Conservation (phyloP, 305 asterid species). For the Fraxinus angustifolia region DNA sequence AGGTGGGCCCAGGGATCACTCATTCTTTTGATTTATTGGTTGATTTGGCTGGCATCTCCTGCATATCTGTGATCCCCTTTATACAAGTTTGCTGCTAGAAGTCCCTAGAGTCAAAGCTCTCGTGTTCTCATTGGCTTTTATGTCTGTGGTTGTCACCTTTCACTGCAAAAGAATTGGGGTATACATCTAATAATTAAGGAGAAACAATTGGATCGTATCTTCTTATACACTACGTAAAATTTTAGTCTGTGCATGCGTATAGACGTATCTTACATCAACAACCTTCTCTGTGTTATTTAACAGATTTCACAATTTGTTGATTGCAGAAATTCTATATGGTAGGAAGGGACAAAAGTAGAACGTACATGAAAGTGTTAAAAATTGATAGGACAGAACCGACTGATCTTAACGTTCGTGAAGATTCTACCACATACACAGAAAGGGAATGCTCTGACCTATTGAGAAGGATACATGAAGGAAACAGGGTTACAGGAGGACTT, state of each 20-base stretch:
- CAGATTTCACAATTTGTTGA: conserved; percentile 7
- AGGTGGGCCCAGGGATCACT: neutral
- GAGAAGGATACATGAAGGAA: conserved; percentile 70
- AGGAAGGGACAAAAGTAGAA: conserved; percentile 69
- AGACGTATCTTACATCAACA: neutral
- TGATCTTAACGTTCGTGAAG: conserved; percentile 61
- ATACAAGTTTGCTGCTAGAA: neutral
- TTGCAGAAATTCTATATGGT: conserved; percentile 65
- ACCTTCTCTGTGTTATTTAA: neutral
- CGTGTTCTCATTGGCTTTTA: neutral
- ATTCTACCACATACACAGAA: conserved; percentile 54
- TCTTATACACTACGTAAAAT: neutral
- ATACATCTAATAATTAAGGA: neutral
- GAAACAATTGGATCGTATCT: neutral
- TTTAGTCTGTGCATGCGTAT: neutral
- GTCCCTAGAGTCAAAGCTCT: neutral
- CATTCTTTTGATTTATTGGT: neutral
- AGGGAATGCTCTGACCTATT: conserved; percentile 65
- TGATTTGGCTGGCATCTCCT: neutral
- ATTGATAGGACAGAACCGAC: conserved; percentile 60
- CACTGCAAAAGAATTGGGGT: neutral
- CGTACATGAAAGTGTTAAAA: conserved; percentile 62
- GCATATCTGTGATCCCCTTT: neutral
- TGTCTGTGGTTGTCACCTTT: neutral
- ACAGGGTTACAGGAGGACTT: conserved; percentile 63